Conservation (phyloP, 192 early-diverging fungal species). For the Gaertneriomyces semiglobifer region DNA sequence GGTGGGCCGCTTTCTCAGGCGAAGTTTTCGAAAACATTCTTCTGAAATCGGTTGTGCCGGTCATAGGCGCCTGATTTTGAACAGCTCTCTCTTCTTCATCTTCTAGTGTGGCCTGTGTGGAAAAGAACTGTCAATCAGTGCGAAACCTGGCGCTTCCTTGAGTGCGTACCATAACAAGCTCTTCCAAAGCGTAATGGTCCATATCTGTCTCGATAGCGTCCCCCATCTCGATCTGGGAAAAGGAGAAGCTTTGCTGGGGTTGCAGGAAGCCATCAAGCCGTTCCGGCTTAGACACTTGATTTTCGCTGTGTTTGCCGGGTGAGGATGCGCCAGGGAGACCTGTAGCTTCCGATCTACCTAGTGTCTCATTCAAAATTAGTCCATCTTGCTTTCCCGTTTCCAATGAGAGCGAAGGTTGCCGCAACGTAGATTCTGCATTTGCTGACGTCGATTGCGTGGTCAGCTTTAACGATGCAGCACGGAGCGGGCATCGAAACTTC, state of each 20-base stretch:
- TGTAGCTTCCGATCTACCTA: not conserved
- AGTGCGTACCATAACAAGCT: constrained; percentile 11
- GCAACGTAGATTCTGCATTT: too few relatives aligned
- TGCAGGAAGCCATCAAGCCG: not conserved
- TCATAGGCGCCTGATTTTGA: not conserved
- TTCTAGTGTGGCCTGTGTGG: not conserved
- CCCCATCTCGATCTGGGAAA: constrained; percentile 25
- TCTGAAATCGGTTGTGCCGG: constrained; percentile 1
- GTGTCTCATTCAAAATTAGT: not conserved
- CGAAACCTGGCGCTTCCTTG: not conserved
- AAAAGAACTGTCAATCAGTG: not conserved
- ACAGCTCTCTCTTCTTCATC: not conserved
- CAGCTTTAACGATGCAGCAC: too few relatives aligned
- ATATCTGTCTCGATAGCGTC: not conserved
- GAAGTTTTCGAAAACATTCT: not conserved
- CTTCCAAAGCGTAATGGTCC: constrained; percentile 7
- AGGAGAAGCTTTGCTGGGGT: not conserved
- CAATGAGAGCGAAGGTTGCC: constrained; percentile 1
- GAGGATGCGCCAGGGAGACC: not conserved
- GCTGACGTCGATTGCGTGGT: too few relatives aligned
- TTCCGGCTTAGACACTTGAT: not conserved
- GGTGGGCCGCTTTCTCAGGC: not conserved
- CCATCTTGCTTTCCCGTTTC: not conserved
- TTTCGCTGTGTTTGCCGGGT: not conserved
- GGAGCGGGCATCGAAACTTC: too few relatives aligned